These are phyloP conservation scores for Leccinum variicolor DNA, from an alignment of 768 basidiomycete genomes.

Conservation along the genomic window DNA sequence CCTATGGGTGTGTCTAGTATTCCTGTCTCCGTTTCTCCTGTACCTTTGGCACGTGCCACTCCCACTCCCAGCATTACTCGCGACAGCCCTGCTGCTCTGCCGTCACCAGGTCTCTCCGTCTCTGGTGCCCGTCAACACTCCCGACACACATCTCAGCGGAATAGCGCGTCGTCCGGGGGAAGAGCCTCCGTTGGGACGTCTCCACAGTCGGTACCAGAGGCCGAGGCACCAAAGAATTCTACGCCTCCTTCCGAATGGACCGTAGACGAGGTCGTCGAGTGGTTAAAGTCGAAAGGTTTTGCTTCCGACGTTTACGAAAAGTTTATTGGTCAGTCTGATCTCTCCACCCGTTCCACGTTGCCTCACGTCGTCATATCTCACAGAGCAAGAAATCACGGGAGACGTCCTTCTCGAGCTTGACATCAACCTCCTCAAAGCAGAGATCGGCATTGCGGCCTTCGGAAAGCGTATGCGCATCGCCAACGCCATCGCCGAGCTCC, in stretches of 20 bases:
- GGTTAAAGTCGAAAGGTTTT: constrained; percentile 83
- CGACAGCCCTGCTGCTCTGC: constrained; percentile 29
- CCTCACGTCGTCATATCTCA: constrained; percentile 1
- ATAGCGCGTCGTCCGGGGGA: constrained; percentile 33
- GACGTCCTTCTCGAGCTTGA: constrained; percentile 96
- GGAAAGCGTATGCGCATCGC: constrained; percentile 93
- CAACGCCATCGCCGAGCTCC: constrained; percentile 87
- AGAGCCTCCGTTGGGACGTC: constrained; percentile 22
- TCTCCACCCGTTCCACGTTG: not conserved
- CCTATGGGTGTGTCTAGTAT: constrained; percentile 19
- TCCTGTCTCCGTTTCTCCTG: constrained; percentile 22
- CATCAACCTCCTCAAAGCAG: constrained; percentile 82
- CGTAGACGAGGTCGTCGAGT: constrained; percentile 85
- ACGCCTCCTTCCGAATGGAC: constrained; percentile 71
- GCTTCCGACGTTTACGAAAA: constrained; percentile 79
- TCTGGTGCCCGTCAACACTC: constrained; percentile 24
- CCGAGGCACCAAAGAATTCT: constrained; percentile 29
- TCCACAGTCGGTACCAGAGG: constrained; percentile 19
- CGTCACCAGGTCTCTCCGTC: constrained; percentile 29
- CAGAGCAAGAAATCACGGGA: constrained; percentile 98
- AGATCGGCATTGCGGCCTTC: constrained; percentile 91
- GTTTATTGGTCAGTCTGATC: constrained; percentile 65
- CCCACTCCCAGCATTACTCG: constrained; percentile 22
- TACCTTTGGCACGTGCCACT: constrained; percentile 18
- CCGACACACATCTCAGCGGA: constrained; percentile 39